These are phyloP conservation scores for Termitomyces sp. DNA, from an alignment of 768 basidiomycete genomes.

Conservation along the genomic window DNA sequence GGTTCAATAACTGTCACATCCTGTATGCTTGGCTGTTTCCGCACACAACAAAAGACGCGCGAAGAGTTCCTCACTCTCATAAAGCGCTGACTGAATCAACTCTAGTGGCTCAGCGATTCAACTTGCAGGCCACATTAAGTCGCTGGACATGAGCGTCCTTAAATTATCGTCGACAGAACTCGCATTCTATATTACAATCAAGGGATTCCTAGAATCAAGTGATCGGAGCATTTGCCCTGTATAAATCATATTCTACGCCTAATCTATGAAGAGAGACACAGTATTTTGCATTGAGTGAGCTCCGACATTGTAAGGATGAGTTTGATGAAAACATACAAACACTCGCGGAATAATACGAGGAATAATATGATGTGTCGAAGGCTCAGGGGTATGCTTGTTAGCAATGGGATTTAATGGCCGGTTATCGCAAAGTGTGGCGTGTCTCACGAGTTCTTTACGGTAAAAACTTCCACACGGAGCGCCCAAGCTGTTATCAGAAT, in stretches of 20 bases:
- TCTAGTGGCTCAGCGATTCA: constrained; percentile 11
- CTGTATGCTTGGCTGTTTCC: constrained; percentile 98
- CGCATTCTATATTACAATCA: not conserved
- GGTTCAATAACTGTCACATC: constrained; percentile 93
- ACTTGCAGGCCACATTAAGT: constrained; percentile 13
- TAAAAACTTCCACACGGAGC: not conserved
- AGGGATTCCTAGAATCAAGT: not conserved
- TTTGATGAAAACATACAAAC: not conserved
- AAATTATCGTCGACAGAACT: not conserved
- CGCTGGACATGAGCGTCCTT: constrained; percentile 14
- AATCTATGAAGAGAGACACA: not conserved
- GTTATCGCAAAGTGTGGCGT: not conserved
- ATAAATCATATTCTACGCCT: not conserved
- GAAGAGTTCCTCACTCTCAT: constrained; percentile 94
- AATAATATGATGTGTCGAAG: too few species aligned
- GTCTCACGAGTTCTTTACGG: not conserved
- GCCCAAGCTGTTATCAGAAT: not conserved
- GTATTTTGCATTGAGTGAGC: not conserved
- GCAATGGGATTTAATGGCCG: not conserved
- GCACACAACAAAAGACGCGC: constrained; percentile 96
- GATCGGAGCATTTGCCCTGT: not conserved
- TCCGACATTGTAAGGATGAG: not conserved
- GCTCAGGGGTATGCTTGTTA: not conserved
- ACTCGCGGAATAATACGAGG: not conserved
- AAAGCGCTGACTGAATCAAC: constrained; percentile 29